phyloP scores from a whole-genome alignment of 2,329 filamentous ascomycete genomes.

The Hymenoscyphus scutula region DNA sequence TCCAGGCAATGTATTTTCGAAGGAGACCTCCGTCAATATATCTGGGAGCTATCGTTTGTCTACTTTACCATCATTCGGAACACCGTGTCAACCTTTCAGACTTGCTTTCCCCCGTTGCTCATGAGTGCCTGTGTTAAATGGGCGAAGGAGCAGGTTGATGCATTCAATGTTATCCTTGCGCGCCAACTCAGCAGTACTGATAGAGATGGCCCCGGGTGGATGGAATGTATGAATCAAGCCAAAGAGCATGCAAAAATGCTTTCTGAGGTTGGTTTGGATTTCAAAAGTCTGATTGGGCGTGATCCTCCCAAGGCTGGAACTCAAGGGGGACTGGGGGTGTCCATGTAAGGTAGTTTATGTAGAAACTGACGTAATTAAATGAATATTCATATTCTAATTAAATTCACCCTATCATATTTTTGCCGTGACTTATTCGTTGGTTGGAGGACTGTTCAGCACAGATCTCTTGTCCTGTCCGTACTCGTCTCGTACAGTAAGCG shows the following conservation, averaged over 20 bases:
- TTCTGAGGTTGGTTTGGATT: constrained; percentile 84
- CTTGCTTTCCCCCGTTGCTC: constrained; percentile 79
- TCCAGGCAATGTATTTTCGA: constrained; percentile 90
- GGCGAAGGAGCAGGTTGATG: constrained; percentile 93
- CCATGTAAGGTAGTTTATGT: neutral
- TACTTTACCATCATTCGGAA: constrained; percentile 95
- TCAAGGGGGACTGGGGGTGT: constrained; percentile 42
- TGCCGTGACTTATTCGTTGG: neutral
- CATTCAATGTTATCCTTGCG: constrained; percentile 79
- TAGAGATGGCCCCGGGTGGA: constrained; percentile 71
- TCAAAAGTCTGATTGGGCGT: constrained; percentile 74
- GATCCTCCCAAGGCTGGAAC: constrained; percentile 40
- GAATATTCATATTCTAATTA: neutral
- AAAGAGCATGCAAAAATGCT: constrained; percentile 78
- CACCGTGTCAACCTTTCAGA: constrained; percentile 84
- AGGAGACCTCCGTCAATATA: constrained; percentile 87
- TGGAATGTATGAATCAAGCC: constrained; percentile 77
- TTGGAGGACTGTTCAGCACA: neutral
- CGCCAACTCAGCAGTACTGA: constrained; percentile 87
- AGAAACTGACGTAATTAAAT: neutral
- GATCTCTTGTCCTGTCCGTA: no score
- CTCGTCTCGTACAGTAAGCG: constrained; percentile 5
- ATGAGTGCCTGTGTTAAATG: constrained; percentile 96
- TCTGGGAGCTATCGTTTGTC: constrained; percentile 92
- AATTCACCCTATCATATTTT: neutral